Evolutionary conservation across 192 early-diverging fungal species (phyloP).

Genomic region (Endogone sp.): DNA sequence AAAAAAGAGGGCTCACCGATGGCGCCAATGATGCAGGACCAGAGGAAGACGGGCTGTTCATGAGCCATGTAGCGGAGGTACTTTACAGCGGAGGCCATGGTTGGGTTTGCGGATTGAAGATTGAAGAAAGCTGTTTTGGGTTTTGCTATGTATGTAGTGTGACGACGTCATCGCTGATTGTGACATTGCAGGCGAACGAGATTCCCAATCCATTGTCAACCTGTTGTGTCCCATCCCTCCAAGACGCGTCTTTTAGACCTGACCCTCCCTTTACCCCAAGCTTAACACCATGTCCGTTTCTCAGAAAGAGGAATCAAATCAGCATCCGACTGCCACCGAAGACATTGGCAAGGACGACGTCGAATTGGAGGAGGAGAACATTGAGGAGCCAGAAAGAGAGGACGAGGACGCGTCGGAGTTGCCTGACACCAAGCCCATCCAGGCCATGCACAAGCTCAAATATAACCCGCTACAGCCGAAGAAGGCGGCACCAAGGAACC

Average conservation of each 20-base stretch:
- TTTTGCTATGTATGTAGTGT: background rate
- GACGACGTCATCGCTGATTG: background rate
- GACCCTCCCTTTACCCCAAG: no score
- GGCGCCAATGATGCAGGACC: background rate
- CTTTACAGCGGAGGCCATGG: background rate
- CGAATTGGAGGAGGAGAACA: background rate
- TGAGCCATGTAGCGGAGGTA: constrained; percentile 2
- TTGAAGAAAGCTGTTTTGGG: background rate
- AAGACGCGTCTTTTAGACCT: background rate
- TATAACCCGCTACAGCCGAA: background rate
- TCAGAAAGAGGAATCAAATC: background rate
- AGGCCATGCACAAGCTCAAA: background rate
- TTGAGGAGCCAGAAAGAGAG: background rate
- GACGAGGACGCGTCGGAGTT: background rate
- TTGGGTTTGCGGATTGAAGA: background rate
- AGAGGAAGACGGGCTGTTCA: background rate
- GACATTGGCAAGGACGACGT: background rate
- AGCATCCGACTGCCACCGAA: background rate
- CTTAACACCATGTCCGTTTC: background rate
- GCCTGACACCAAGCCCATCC: background rate
- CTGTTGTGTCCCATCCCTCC: background rate
- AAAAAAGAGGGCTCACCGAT: background rate
- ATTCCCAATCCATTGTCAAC: background rate
- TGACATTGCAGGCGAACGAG: no score
- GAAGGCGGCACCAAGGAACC: background rate